Evolutionary conservation across 2,329 filamentous ascomycete genomes (phyloP), one percentile per base, ranked within the genome.

Genomic region (Mycogone perniciosa): DNA sequence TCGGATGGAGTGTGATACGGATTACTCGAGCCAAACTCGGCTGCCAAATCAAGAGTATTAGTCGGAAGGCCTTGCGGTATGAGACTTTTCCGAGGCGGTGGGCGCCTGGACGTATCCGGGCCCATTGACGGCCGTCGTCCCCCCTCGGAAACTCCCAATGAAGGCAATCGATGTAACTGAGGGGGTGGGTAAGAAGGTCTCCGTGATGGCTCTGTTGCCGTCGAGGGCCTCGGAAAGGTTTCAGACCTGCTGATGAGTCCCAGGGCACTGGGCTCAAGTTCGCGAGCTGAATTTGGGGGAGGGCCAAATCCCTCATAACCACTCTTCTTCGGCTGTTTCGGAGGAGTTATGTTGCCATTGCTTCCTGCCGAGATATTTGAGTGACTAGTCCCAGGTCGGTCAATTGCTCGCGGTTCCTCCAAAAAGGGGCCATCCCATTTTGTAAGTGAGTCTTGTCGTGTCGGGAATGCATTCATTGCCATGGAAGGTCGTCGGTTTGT

Each of bases 1-100:
- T 80, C 77, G 1, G 82, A 81, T 0, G 80, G 71, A 4, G 78
- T 76, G 59, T 88, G 83, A 58, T 86, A 85, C 0, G 81, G 79
- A 58, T 85, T 85, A 33, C 78, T 75, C 27, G 73, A 64, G 8
- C 81, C 81, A 56, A 84, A 84, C 52, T 84, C 81, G 31, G 72
- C 75, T 2, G 76, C 78, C 6, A 84, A 69, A 58, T 84, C 79
- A 39, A 84, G 72, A 2, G 75, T 71, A 6, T 60, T 66, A 2
- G 59, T 62, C 42, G 68, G 68, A 9, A 64, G 34, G 13, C 61
- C 20, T 68, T 74, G 34, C 56, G 66, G 71, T 30, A 78, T 62
- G 7, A 76, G 59, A 49, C 73, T 77, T 27, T 69, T 77, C 10
- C 77, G 72, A 6, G 79, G 78, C 2, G 78, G 79, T 2, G 79